Evolutionary conservation across 2,329 filamentous ascomycete genomes (phyloP), one percentile per base, ranked within the genome.

Genomic region (Verticillium klebahnii): DNA sequence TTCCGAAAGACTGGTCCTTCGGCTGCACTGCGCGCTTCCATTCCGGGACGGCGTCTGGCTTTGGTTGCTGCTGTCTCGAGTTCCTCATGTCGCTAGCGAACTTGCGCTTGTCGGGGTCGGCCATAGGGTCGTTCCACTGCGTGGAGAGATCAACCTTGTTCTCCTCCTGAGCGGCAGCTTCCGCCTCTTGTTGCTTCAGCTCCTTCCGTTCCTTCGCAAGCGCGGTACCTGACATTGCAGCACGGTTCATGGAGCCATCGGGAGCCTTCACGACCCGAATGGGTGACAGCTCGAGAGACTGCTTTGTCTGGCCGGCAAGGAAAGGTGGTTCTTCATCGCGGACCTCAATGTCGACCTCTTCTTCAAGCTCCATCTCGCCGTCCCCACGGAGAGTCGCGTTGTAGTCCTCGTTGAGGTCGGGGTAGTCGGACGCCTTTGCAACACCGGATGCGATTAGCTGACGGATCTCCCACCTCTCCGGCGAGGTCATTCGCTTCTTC

Each of bases 121-220:
- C 89, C 93, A 99, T 97, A 0, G 95, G 95, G 73, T 99, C 95
- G 62, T 97, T 90, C 96, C 96, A 99, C 74, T 97, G 93, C 14
- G 91, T 87, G 59, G 89, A 87, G 3, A 99, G 80, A 69, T 98
- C 93, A 36, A 95, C 90, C 69, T 93, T 90, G 0, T 87, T 84
- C 66, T 91, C 87, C 64, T 95, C 87, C 25, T 92, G 89, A 2
- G 80, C 80, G 78, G 77, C 90, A 79, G 76, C 92, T 63, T 96
- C 90, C 0, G 87, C 88, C 75, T 99, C 94, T 72, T 96, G 90
- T 70, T 97, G 92, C 64, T 92, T 88, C 67, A 97, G 69, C 63
- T 99, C 95, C 72, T 92, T 89, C 59, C 95, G 84, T 72, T 99
- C 95, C 73, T 95, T 96, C 4, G 94, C 91, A 15, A 99, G 77